Percentiles rank a stretch among this genome's conserved stretches.
phyloP scores from a whole-genome alignment of 805 yeast species.

The Ogataea paraovalis region DNA sequence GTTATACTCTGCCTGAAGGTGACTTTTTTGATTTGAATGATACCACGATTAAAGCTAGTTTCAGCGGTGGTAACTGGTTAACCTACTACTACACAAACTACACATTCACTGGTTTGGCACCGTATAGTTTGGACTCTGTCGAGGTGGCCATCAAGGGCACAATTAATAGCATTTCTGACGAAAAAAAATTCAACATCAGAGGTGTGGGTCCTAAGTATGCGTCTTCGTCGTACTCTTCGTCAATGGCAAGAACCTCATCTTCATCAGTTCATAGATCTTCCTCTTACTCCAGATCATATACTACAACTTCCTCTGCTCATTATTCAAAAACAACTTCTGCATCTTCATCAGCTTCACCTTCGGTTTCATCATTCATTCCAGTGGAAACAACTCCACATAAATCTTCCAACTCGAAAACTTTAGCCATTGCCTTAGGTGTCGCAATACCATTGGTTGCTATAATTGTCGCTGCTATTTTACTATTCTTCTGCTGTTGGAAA shows the following conservation, averaged over 20 bases:
- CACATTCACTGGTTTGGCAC: conserved; percentile 68
- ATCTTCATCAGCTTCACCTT: conserved; percentile 3
- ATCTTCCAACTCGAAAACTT: conserved; percentile 41
- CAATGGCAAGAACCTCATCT: conserved; percentile 25
- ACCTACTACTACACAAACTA: conserved; percentile 52
- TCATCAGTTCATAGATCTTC: conserved; percentile 29
- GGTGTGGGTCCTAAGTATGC: conserved; percentile 40
- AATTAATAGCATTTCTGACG: conserved; percentile 33
- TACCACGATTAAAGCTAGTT: conserved; percentile 46
- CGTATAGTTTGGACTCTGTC: conserved; percentile 41
- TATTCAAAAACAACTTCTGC: conserved; percentile 4
- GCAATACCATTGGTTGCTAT: conserved; percentile 64
- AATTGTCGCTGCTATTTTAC: conserved; percentile 40
- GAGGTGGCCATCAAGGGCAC: conserved; percentile 40
- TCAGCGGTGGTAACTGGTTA: conserved; percentile 57
- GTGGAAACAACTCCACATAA: conserved; percentile 10
- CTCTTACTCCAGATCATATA: conserved; percentile 29
- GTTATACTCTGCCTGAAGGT: conserved; percentile 49
- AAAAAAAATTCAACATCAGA: conserved; percentile 45
- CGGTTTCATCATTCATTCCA: conserved; percentile 4
- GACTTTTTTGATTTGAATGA: conserved; percentile 52
- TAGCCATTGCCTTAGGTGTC: conserved; percentile 92
- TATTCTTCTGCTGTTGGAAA: conserved; percentile 57
- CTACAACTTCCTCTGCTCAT: conserved; percentile 11
- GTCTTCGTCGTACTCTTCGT: conserved; percentile 21